phyloP scores from a whole-genome alignment of 345 rosid species.

The Pseudoturritis turrita region DNA sequence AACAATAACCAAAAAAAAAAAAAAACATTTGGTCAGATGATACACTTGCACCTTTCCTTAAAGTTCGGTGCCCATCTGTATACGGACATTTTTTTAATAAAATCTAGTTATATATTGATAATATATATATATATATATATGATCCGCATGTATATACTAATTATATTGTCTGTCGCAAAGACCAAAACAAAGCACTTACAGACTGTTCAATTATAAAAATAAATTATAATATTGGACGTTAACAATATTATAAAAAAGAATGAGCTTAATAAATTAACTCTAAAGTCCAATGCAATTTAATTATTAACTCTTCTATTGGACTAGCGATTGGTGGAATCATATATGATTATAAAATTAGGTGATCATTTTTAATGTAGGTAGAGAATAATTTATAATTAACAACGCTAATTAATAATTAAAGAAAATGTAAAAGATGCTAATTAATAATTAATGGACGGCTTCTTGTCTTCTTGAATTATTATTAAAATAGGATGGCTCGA shows the following conservation, averaged over 20 bases:
- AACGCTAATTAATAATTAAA: neutral
- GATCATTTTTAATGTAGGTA: neutral
- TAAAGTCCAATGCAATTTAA: slow-evolving; percentile 22
- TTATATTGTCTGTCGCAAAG: slow-evolving; percentile 23
- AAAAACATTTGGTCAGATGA: slow-evolving; percentile 1
- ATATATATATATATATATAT: no score
- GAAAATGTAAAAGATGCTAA: neutral
- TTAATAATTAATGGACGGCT: slow-evolving; percentile 16
- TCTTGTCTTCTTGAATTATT: neutral
- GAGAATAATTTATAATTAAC: neutral
- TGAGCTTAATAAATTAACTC: neutral
- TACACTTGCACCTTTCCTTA: slow-evolving; percentile 10
- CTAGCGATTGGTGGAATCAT: slow-evolving; percentile 17
- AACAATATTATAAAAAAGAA: neutral
- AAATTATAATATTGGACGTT: neutral
- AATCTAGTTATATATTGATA: neutral
- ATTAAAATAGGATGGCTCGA: neutral
- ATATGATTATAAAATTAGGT: neutral
- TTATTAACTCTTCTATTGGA: neutral
- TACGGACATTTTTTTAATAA: neutral
- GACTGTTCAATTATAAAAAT: slow-evolving; percentile 9
- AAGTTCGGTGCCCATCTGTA: slow-evolving; percentile 18
- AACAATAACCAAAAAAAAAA: neutral
- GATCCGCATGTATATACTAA: slow-evolving; percentile 1
- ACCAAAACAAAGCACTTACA: slow-evolving; percentile 22